Evolutionary conservation across 2,329 filamentous ascomycete species (phyloP).

Genomic region (Pseudonectria foliicola): DNA sequence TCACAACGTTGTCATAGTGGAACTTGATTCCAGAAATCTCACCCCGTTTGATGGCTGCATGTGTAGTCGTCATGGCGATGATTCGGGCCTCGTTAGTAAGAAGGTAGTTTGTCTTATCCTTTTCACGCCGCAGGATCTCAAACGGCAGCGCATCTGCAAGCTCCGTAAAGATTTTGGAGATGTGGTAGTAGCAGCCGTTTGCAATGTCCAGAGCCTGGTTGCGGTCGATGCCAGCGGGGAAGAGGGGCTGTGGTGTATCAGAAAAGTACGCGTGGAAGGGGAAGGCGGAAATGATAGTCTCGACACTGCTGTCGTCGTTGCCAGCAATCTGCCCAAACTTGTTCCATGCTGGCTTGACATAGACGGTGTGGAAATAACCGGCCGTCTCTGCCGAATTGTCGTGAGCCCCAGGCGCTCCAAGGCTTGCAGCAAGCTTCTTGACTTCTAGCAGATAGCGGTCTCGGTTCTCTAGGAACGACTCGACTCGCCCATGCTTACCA

Average conservation of each 20-base stretch:
- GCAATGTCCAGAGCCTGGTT: slow-evolving; percentile 68
- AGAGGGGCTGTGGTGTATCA: slow-evolving; percentile 79
- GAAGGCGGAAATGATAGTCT: slow-evolving; percentile 65
- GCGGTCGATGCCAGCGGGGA: slow-evolving; percentile 58
- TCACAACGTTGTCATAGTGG: slow-evolving; percentile 93
- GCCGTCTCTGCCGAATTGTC: slow-evolving; percentile 94
- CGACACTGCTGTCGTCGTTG: slow-evolving; percentile 45
- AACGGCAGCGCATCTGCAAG: slow-evolving; percentile 91
- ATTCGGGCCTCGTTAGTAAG: slow-evolving; percentile 94
- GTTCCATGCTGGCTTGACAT: slow-evolving; percentile 80
- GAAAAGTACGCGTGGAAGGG: slow-evolving; percentile 86
- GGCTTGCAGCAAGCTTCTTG: slow-evolving; percentile 73
- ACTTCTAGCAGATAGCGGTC: slow-evolving; percentile 74
- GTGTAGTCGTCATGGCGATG: slow-evolving; percentile 97
- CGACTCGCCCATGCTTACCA: slow-evolving; percentile 89
- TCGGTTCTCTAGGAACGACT: slow-evolving; percentile 88
- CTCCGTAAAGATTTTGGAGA: slow-evolving; percentile 84
- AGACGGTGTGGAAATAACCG: slow-evolving; percentile 91
- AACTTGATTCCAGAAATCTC: slow-evolving; percentile 92
- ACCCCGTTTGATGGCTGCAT: slow-evolving; percentile 86
- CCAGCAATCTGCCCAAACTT: slow-evolving; percentile 62
- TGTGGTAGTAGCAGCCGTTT: slow-evolving; percentile 79
- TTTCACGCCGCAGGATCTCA: slow-evolving; percentile 80
- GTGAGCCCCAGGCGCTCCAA: slow-evolving; percentile 87
- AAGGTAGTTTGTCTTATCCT: slow-evolving; percentile 93